Evolutionary conservation across 805 yeast genomes (phyloP), one percentile per base, ranked within the genome.

Genomic region (Yueomyces sp.): DNA sequence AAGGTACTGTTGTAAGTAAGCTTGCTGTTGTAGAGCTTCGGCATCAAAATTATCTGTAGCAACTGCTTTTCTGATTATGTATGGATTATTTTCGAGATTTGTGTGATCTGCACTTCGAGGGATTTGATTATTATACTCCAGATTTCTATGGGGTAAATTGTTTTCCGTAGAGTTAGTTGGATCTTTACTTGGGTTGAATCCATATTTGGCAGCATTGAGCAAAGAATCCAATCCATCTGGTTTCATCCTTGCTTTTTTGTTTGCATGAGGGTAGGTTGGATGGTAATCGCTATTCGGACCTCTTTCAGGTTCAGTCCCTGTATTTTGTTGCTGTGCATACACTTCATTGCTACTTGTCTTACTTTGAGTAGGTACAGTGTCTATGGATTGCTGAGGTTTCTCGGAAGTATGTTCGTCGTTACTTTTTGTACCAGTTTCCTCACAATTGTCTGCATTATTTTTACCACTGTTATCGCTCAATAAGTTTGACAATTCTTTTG

Each of bases 401-500:
- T 8, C 7, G 2, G 34, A 8, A 7, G 7, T 11, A 34, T 5
- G 5, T 11, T 34, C 37, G n/a, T 9, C 26, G n/a, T 34, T 34
- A 31, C 34, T 31, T 31, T 31, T 7, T 31, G 34, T 8, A 31
- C 34, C 11, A 31, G 34, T 31, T 8, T 31, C 11, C 1, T 34
- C 5, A 7, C 1, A 11, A n/a, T 19, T 34, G n/a, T 19, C n/a
- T 6, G 19, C 12, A 28, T 9, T n/a, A 28, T n/a, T 19, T 9
- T 6, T 33, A 27, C 7, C 34, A 39, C 32, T 36, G 8, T 66
- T 65, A 11, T 55, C 70, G 27, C 66, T 66, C 40, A 76, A 54
- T 40, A 76, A 56, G 54, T 75, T 76, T 27, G 73, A 65, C 45
- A 76, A 54, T 9, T 77, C 72, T 52, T 71, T 71, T 3, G 82